Evolutionary conservation across 2,329 filamentous ascomycete genomes (phyloP).

Genomic region (Colletotrichum noveboracense): DNA sequence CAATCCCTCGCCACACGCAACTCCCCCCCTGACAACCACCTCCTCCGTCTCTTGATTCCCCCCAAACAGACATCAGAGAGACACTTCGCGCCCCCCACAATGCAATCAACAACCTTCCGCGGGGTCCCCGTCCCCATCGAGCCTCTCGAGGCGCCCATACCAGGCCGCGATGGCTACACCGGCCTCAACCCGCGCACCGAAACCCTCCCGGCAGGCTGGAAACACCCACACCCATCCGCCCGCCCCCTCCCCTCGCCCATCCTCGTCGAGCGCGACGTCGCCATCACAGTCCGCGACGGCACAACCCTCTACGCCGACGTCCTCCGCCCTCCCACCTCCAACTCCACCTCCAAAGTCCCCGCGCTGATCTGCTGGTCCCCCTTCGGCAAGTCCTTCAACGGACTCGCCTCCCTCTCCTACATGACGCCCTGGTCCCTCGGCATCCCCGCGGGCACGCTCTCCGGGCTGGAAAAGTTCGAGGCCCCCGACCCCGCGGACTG

Average conservation of each 20-base stretch:
- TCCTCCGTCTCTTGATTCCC: neutral
- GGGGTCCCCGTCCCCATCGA: neutral
- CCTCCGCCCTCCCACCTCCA: slow-evolving; percentile 41
- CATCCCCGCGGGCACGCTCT: slow-evolving; percentile 29
- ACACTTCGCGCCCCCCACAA: neutral
- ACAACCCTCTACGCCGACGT: slow-evolving; percentile 46
- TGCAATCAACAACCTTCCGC: neutral
- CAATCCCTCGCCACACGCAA: neutral
- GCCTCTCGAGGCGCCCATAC: neutral
- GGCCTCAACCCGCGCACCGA: slow-evolving; percentile 41
- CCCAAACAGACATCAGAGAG: neutral
- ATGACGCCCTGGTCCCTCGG: slow-evolving; percentile 44
- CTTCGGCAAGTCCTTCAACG: slow-evolving; percentile 50
- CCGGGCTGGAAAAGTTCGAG: slow-evolving; percentile 32
- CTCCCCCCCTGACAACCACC: neutral
- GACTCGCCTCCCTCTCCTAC: slow-evolving; percentile 37
- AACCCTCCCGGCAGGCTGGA: slow-evolving; percentile 40
- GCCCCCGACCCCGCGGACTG: slow-evolving; percentile 34
- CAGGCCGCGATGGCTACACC: slow-evolving; percentile 13
- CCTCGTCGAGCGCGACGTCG: slow-evolving; percentile 48
- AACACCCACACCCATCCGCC: slow-evolving; percentile 27
- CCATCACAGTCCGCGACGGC: slow-evolving; percentile 44
- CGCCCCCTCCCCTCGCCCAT: slow-evolving; percentile 28
- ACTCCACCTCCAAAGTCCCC: slow-evolving; percentile 38
- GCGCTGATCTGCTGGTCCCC: slow-evolving; percentile 48